Evolutionary conservation across 2,329 filamentous ascomycete species (phyloP).

Genomic region (Sporothrix schenckii): DNA sequence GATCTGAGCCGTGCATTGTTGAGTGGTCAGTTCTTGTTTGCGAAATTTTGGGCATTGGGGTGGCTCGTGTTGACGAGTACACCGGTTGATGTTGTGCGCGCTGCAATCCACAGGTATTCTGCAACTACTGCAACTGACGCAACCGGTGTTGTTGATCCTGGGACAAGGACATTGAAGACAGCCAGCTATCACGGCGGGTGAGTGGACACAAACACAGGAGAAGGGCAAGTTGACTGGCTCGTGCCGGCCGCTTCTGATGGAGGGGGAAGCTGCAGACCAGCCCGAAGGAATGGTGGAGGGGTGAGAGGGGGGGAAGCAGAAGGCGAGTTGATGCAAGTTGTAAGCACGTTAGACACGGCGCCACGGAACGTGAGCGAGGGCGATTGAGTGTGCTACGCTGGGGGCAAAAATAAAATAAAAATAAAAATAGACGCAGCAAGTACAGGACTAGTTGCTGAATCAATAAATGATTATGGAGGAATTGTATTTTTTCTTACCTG

Average conservation of each 20-base stretch:
- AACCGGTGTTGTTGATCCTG: slow-evolving; percentile 20
- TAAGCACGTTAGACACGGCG: slow-evolving; percentile 29
- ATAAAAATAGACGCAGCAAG: not conserved
- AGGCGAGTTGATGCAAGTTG: slow-evolving; percentile 25
- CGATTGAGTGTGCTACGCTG: not conserved
- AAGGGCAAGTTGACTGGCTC: slow-evolving; percentile 22
- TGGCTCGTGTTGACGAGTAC: slow-evolving; percentile 24
- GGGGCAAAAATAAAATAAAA: not conserved
- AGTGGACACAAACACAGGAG: slow-evolving; percentile 20
- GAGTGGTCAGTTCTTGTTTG: not conserved
- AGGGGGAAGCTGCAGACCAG: slow-evolving; percentile 24
- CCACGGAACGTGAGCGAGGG: slow-evolving; percentile 20
- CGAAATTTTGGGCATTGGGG: not conserved
- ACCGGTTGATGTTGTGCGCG: slow-evolving; percentile 27
- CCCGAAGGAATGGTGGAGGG: slow-evolving; percentile 30
- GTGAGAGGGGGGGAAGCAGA: slow-evolving; percentile 14
- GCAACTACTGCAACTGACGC: slow-evolving; percentile 24
- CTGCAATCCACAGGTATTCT: slow-evolving; percentile 26
- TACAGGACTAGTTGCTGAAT: not conserved
- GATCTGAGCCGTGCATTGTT: slow-evolving; percentile 28
- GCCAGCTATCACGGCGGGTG: slow-evolving; percentile 19
- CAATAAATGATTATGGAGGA: not conserved
- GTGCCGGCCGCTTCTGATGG: slow-evolving; percentile 17
- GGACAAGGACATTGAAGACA: slow-evolving; percentile 23
- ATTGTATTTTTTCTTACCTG: not conserved